Evolutionary conservation across 2,329 filamentous ascomycete genomes (phyloP).

Genomic region (Arthrobotrys conoides): DNA sequence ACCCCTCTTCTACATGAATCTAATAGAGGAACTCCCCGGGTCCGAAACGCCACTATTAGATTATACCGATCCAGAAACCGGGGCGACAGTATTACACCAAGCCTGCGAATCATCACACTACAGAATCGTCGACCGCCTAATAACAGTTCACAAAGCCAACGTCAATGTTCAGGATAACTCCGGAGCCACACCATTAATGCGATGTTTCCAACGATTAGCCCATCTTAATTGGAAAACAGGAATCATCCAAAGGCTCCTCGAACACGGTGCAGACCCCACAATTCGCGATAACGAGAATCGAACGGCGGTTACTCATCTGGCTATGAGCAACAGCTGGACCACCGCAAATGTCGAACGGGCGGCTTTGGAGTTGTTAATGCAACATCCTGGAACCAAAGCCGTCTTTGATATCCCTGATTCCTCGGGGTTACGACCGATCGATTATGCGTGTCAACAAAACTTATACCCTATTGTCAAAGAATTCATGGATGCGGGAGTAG

Average conservation of each 20-base stretch:
- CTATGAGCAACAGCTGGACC: neutral
- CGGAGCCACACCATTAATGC: slow-evolving; percentile 44
- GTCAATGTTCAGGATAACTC: slow-evolving; percentile 32
- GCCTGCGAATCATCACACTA: slow-evolving; percentile 12
- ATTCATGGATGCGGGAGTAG: slow-evolving; percentile 12
- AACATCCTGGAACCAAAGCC: neutral
- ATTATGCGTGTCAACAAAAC: slow-evolving; percentile 30
- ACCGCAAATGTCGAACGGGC: neutral
- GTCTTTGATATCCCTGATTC: slow-evolving; percentile 23
- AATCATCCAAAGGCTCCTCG: slow-evolving; percentile 5
- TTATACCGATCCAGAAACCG: slow-evolving; percentile 3
- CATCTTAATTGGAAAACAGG: neutral
- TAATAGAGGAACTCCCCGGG: neutral
- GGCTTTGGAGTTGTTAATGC: slow-evolving; percentile 20
- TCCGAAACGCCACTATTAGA: neutral
- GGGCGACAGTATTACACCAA: slow-evolving; percentile 35
- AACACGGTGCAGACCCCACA: slow-evolving; percentile 5
- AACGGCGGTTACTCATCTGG: slow-evolving; percentile 17
- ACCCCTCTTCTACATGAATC: slow-evolving; percentile 15
- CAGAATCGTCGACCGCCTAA: neutral
- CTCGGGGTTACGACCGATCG: slow-evolving; percentile 32
- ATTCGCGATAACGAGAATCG: slow-evolving; percentile 14
- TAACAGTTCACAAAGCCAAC: slow-evolving; percentile 2
- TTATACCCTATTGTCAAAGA: neutral
- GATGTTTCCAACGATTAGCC: slow-evolving; percentile 9